A percentile compares a stretch with the other conserved stretches of the same genome.
Conservation (phyloP, 2,329 filamentous ascomycete genomes). For the Geosmithia putterillii region DNA sequence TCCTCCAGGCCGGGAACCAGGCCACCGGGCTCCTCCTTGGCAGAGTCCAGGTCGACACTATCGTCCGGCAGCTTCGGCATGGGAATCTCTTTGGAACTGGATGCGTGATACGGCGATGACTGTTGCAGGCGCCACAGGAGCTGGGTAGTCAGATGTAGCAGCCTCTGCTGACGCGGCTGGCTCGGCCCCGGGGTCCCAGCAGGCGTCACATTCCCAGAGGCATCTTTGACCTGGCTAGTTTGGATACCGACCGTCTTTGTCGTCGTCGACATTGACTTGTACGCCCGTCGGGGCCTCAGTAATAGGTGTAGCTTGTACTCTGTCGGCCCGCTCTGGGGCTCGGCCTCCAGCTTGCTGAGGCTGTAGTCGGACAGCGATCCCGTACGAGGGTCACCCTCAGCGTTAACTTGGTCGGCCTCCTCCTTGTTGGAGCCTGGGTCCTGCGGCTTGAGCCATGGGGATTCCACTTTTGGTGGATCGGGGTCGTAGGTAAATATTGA, state of each 20-base stretch:
- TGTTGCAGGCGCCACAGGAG: slow-evolving; percentile 91
- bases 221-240: not conserved
- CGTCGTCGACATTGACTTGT: slow-evolving; percentile 56
- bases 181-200: slow-evolving; percentile 17
- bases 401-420: slow-evolving; percentile 6
- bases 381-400: slow-evolving; percentile 11
- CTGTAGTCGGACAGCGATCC: slow-evolving; percentile 43
- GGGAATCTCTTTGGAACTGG: slow-evolving; percentile 61
- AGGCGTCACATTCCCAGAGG: not conserved
- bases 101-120: slow-evolving; percentile 81
- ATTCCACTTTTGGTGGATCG: slow-evolving; percentile 76
- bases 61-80: slow-evolving; percentile 64
- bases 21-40: slow-evolving; percentile 36
- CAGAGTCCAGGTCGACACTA: slow-evolving; percentile 28
- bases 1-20: slow-evolving; percentile 76
- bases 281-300: slow-evolving; percentile 63
- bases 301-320: slow-evolving; percentile 95
- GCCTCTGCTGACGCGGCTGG: slow-evolving; percentile 67
- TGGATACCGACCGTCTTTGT: slow-evolving; percentile 2
- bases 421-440: slow-evolving; percentile 23
- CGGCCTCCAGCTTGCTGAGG: slow-evolving; percentile 69
- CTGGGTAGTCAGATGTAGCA: slow-evolving; percentile 90
- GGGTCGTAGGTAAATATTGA: slow-evolving; percentile 94
- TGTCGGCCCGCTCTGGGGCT: slow-evolving; percentile 86
- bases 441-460: slow-evolving; percentile 67